Conservation (phyloP, 2,329 filamentous ascomycete species). For the Plectosphaerella cucumerina region DNA sequence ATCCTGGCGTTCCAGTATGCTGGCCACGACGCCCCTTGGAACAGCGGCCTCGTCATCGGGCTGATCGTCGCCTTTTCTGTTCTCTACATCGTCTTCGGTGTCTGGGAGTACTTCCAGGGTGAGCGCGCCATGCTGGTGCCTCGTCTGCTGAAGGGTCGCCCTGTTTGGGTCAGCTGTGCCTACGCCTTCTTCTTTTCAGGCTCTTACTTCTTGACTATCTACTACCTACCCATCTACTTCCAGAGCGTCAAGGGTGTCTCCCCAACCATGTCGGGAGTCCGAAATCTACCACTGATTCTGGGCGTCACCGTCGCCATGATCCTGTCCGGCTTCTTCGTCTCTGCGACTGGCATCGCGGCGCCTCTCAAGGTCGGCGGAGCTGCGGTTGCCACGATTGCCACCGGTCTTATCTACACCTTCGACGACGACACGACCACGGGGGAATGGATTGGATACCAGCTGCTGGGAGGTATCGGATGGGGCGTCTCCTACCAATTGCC, state of each 20-base stretch:
- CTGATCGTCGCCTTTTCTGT: slow-evolving; percentile 21
- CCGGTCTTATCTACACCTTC: slow-evolving; percentile 31
- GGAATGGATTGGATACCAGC: slow-evolving; percentile 43
- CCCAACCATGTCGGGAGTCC: slow-evolving; percentile 26
- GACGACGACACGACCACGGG: slow-evolving; percentile 21
- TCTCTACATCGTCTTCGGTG: slow-evolving; percentile 25
- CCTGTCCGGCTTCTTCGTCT: slow-evolving; percentile 29
- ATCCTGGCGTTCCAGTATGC: slow-evolving; percentile 45
- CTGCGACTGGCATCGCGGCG: slow-evolving; percentile 31
- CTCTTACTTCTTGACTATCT: slow-evolving; percentile 36
- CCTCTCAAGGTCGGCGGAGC: slow-evolving; percentile 19
- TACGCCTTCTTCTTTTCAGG: slow-evolving; percentile 36
- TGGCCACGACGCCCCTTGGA: slow-evolving; percentile 38
- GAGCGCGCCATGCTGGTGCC: slow-evolving; percentile 40
- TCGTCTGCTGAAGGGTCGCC: slow-evolving; percentile 36
- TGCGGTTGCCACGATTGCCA: slow-evolving; percentile 28
- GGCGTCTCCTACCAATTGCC: slow-evolving; percentile 36
- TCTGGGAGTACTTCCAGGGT: slow-evolving; percentile 38
- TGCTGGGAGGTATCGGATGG: slow-evolving; percentile 35
- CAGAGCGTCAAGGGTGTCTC: slow-evolving; percentile 25
- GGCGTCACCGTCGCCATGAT: slow-evolving; percentile 21
- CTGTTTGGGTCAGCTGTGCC: slow-evolving; percentile 31
- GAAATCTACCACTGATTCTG: slow-evolving; percentile 25
- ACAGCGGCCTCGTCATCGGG: slow-evolving; percentile 36
- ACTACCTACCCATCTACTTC: slow-evolving; percentile 41